phyloP scores from a whole-genome alignment of 805 yeast genomes.

The Saccharomycopsis babjevae region DNA sequence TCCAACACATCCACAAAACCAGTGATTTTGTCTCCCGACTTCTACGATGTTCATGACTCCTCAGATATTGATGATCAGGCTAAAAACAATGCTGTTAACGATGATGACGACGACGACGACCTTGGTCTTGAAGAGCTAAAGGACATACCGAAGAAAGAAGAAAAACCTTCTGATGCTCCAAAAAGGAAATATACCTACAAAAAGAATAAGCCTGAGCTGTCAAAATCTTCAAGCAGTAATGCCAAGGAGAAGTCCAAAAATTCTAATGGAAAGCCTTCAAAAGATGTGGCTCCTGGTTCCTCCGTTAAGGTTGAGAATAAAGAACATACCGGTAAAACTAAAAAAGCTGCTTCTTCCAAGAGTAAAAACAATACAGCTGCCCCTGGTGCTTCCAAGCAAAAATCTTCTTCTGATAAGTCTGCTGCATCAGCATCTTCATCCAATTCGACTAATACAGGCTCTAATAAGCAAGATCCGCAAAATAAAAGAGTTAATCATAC shows the following conservation, averaged over 20 bases:
- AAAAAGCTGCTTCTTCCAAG: neutral
- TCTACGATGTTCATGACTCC: neutral
- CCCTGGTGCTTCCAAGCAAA: neutral
- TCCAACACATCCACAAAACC: neutral
- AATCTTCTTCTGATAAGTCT: neutral
- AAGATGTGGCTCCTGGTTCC: neutral
- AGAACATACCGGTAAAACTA: neutral
- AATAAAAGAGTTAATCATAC: conserved; percentile 16
- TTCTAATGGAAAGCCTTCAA: neutral
- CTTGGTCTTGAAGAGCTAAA: neutral
- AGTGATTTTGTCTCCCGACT: neutral
- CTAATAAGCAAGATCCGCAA: neutral
- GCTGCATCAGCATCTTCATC: neutral
- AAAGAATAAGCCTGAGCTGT: neutral
- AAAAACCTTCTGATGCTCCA: neutral
- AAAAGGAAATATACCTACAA: neutral
- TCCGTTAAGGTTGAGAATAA: neutral
- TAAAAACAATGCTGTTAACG: neutral
- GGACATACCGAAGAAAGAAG: neutral
- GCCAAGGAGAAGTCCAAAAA: neutral
- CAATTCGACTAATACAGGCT: neutral
- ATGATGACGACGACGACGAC: neutral
- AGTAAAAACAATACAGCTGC: neutral
- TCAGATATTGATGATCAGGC: neutral
- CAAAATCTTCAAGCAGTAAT: neutral